Evolutionary conservation across 176 grass and related monocot species (phyloP), one percentile per base, ranked within the genome.

Genomic region (Panicum miliaceum): DNA sequence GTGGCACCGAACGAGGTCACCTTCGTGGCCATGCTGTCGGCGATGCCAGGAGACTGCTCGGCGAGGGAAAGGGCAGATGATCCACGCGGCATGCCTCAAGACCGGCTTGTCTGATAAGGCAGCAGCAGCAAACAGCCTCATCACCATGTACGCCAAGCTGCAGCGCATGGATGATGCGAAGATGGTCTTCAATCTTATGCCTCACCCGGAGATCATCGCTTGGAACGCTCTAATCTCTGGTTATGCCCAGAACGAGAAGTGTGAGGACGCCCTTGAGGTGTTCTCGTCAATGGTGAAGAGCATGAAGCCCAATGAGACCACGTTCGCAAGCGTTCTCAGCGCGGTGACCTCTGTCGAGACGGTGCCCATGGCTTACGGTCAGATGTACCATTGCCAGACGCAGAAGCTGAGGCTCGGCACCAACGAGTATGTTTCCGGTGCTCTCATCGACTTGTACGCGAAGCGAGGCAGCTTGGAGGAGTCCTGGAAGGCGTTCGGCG

Each of bases 361-460:
- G 0, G 62, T 98, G 65, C 85, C 93, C 45, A 79, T 95, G 88
- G 61, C 81, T 18, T 95, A 93, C 15, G 96, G 93, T 37, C 89
- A 88, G 88, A 69, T 78, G 54, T 98, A 84, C 16, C 96, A 98
- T 77, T 72, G 87, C 86, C 81, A 81, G 78, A 35, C 83, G 1
- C 47, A 85, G 32, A 95, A 87, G 68, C 64, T 92, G 43, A 89
- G 93, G 71, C 84, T 94, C 25, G 41, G 75, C 43, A 54, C 64
- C 23, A 27, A 87, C 15, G 91, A 93, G 80, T 92, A 89, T 13
- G 85, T 98, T 67, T 91, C 89, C 2, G 90, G 84, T 42, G 84
- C 96, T 1, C 91, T 98, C 56, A 93, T 98, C 25, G 91, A 98
- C 91, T 87, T 98, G 96, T 98, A 95, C 34, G 96, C 89, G 0